These are phyloP conservation scores for Coemansia sp. DNA, from an alignment of 192 early-diverging fungal genomes.

Conservation along the genomic window DNA sequence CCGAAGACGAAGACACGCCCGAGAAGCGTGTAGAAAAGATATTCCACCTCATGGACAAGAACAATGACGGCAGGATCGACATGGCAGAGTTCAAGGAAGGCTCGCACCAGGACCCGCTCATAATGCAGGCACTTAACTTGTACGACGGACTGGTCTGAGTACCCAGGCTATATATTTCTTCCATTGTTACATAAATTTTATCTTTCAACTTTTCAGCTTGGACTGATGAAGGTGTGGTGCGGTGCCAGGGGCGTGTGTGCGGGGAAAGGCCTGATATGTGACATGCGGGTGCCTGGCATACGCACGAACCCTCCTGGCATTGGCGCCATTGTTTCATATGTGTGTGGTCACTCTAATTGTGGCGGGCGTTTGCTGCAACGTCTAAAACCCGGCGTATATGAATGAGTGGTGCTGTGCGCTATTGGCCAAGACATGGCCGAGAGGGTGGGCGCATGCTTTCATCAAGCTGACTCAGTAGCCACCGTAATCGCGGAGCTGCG, in stretches of 20 bases:
- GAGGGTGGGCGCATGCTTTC: background rate
- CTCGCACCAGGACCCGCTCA: constrained; percentile 83
- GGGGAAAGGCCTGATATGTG: background rate
- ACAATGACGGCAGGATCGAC: constrained; percentile 79
- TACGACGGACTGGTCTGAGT: constrained; percentile 83
- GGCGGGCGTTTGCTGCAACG: background rate
- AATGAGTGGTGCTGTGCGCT: background rate
- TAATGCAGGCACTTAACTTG: constrained; percentile 84
- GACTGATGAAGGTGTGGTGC: background rate
- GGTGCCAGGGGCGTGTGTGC: background rate
- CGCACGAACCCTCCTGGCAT: background rate
- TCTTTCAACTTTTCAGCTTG: background rate
- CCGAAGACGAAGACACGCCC: constrained; percentile 89
- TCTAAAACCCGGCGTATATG: constrained; percentile 4
- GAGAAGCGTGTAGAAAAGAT: constrained; percentile 91
- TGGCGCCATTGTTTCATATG: background rate
- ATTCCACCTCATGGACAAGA: constrained; percentile 87
- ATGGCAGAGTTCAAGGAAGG: constrained; percentile 90
- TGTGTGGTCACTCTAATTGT: background rate
- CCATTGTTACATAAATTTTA: constrained; percentile 3
- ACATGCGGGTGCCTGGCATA: background rate
- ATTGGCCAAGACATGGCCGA: constrained; percentile 1
- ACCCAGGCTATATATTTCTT: background rate
- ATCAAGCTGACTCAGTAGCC: background rate
- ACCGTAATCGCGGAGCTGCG: background rate